Evolutionary conservation across 306 rosid species (phyloP).

Genomic region (Castanea crenata): DNA sequence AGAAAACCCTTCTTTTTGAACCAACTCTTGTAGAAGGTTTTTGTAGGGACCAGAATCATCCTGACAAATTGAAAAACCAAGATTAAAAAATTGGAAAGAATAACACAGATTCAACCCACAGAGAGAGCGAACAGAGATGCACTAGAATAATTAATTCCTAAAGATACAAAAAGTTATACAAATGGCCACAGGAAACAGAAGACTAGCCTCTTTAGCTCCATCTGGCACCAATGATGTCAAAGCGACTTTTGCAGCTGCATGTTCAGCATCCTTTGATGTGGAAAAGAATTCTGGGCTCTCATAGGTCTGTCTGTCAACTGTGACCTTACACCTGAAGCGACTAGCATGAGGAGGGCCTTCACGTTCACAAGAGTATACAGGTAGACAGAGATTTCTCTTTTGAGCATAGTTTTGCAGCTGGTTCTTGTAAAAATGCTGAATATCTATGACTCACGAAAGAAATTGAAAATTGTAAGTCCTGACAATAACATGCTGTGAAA

Average conservation of each 20-base stretch:
- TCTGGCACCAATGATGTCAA: constrained; percentile 44
- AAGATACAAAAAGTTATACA: constrained; percentile 2
- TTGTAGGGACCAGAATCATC: constrained; percentile 57
- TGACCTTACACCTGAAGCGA: constrained; percentile 67
- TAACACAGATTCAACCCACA: not conserved
- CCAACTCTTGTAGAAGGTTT: constrained; percentile 74
- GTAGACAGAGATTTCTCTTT: constrained; percentile 51
- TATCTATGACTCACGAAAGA: constrained; percentile 31
- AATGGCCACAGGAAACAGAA: constrained; percentile 19
- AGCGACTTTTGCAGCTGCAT: constrained; percentile 85
- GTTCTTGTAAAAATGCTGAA: constrained; percentile 60
- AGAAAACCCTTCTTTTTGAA: constrained; percentile 52
- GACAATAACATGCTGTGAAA: constrained; percentile 4
- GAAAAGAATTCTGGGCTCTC: constrained; percentile 50
- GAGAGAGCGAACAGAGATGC: not conserved
- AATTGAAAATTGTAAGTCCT: constrained; percentile 13
- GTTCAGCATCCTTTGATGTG: constrained; percentile 80
- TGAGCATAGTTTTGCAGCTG: constrained; percentile 66
- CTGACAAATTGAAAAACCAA: constrained; percentile 35
- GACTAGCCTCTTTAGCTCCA: constrained; percentile 63
- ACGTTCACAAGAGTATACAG: constrained; percentile 62
- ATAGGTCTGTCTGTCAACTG: constrained; percentile 56
- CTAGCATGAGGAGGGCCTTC: constrained; percentile 84
- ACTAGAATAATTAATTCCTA: not conserved
- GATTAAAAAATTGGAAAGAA: not conserved